These are phyloP conservation scores for Ceratobasidium sp. DNA, from an alignment of 1,284 basidiomycete genomes.

Conservation along the genomic window DNA sequence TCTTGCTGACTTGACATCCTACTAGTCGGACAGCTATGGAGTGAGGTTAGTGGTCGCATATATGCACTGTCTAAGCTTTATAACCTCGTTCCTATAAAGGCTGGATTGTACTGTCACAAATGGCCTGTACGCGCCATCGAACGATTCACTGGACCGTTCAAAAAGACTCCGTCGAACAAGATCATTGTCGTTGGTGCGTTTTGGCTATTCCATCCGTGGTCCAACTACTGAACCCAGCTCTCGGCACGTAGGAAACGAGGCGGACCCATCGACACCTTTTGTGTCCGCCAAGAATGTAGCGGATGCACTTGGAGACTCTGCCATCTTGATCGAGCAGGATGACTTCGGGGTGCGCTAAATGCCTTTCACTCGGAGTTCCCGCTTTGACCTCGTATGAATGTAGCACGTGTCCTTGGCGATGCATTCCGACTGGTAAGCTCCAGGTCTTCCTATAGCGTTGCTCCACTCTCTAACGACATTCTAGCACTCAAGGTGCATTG, in stretches of 20 bases:
- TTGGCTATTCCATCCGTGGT: too few species aligned
- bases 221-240: too few species aligned
- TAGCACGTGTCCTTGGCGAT: conserved; percentile 35
- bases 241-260: too few species aligned
- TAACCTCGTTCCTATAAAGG: not conserved
- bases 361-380: not conserved
- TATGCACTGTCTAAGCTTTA: too few species aligned
- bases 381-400: too few species aligned
- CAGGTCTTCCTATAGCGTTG: not conserved
- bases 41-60: not conserved
- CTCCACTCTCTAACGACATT: not conserved
- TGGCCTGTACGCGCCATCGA: too few species aligned
- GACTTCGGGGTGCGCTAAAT: conserved; percentile 1
- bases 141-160: too few species aligned
- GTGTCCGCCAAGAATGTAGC: not conserved
- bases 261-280: too few species aligned
- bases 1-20: not conserved
- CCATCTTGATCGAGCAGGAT: conserved; percentile 40
- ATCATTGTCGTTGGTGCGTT: too few species aligned
- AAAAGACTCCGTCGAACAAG: too few species aligned
- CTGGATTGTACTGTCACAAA: not conserved
- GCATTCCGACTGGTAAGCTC: conserved; percentile 36
- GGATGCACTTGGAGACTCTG: conserved; percentile 5
- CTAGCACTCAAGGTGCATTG: not conserved
- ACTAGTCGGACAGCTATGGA: conserved; percentile 6